Conservation (phyloP, 108 stramenopile species). For the Schizochytrium sp. region DNA sequence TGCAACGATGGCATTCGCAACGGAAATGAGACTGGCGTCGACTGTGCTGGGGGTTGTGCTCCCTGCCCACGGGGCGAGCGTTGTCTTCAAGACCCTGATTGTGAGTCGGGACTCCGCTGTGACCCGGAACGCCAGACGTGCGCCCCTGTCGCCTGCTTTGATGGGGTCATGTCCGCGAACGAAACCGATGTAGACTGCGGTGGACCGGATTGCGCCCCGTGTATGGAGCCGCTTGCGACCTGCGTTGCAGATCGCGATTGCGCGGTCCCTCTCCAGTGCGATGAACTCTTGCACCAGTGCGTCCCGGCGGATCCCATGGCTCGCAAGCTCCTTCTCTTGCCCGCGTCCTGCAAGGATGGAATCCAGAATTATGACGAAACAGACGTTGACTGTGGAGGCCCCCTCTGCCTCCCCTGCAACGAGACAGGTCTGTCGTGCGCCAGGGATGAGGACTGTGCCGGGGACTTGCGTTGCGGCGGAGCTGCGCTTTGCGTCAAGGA, state of each 20-base stretch:
- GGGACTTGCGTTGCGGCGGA: neutral
- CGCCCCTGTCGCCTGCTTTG: neutral
- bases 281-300: neutral
- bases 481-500: neutral
- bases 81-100: neutral
- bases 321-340: neutral
- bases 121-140: neutral
- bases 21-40: neutral
- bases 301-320: neutral
- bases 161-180: neutral
- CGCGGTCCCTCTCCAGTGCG: neutral
- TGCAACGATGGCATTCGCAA: neutral
- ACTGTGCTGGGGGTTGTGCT: neutral
- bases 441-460: neutral
- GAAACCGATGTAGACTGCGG: slow-evolving; percentile 25
- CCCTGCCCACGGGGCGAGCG: neutral
- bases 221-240: neutral
- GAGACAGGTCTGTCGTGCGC: neutral
- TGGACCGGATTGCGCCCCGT: slow-evolving; percentile 5
- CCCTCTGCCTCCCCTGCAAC: neutral
- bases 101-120: neutral
- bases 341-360: neutral
- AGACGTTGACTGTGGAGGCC: neutral
- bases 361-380: neutral
- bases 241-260: neutral